phyloP scores from a whole-genome alignment of 1,284 basidiomycete species.

The Lentinus polychrous region DNA sequence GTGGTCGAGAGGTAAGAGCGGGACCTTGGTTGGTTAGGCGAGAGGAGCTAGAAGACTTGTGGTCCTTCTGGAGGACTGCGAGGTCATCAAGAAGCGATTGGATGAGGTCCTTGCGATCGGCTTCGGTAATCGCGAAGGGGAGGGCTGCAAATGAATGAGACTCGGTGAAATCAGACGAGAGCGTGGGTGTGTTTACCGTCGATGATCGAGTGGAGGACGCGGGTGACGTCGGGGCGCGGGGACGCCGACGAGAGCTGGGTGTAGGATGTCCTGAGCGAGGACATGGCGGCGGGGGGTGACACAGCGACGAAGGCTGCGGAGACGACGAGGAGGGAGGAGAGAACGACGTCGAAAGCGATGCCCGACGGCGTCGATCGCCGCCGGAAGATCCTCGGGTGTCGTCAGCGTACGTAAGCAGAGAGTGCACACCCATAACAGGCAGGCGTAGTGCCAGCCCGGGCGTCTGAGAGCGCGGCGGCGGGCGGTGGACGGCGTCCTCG shows the following conservation, averaged over 20 bases:
- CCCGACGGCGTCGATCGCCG: background rate
- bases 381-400: background rate
- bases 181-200: background rate
- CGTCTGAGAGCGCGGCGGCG: background rate
- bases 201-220: background rate
- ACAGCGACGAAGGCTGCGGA: too few relatives aligned
- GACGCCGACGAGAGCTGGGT: background rate
- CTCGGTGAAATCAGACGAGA: background rate
- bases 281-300: background rate
- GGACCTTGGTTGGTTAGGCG: conserved; percentile 49
- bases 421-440: background rate
- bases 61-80: conserved; percentile 30
- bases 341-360: background rate
- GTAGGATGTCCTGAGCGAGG: background rate
- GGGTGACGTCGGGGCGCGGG: background rate
- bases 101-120: conserved; percentile 42
- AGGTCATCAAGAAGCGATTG: conserved; percentile 51
- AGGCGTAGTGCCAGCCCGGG: background rate
- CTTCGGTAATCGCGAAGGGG: conserved; percentile 37
- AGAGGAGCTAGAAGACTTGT: conserved; percentile 30
- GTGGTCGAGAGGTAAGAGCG: conserved; percentile 11
- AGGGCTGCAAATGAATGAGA: conserved; percentile 22
- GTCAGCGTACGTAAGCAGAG: background rate
- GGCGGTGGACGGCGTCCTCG: background rate
- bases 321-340: too few relatives aligned